These are phyloP conservation scores for Monosporozyma yasuniensis DNA, from an alignment of 805 yeast species.

Conservation along the genomic window DNA sequence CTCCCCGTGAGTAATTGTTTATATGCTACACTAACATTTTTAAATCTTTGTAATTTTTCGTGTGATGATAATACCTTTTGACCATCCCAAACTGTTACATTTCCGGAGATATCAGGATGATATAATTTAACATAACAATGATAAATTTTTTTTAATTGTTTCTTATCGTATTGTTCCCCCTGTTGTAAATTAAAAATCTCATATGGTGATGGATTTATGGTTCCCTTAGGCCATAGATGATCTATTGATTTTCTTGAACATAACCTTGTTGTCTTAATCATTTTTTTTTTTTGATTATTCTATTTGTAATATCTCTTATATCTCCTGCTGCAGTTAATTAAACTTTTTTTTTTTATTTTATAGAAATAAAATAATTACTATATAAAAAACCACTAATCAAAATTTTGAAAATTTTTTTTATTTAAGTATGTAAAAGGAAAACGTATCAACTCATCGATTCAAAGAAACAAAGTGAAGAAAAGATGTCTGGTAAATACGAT, in stretches of 20 bases:
- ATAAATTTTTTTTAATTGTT: slow-evolving; percentile 40
- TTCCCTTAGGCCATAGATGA: slow-evolving; percentile 45
- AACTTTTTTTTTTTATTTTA: too few species aligned
- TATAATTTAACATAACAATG: slow-evolving; percentile 60
- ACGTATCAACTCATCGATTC: too few species aligned
- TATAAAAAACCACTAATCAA: too few species aligned
- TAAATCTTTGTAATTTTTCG: slow-evolving; percentile 39
- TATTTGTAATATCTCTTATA: neutral
- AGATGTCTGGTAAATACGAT: slow-evolving; percentile 43
- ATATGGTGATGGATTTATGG: slow-evolving; percentile 63
- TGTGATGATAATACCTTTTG: slow-evolving; percentile 7
- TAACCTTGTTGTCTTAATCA: neutral
- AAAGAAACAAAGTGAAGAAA: too few species aligned
- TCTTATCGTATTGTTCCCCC: slow-evolving; percentile 20
- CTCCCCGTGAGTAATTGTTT: slow-evolving; percentile 11
- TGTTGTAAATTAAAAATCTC: slow-evolving; percentile 47
- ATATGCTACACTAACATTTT: slow-evolving; percentile 49
- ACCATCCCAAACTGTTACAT: neutral
- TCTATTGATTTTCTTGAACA: slow-evolving; percentile 1
- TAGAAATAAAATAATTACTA: too few species aligned
- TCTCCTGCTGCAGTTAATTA: neutral
- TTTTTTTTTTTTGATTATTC: neutral
- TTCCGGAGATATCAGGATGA: slow-evolving; percentile 58
- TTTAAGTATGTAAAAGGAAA: too few species aligned
- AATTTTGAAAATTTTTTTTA: too few species aligned